Evolutionary conservation across 2,329 filamentous ascomycete species (phyloP).

Genomic region (Neoarthrinium moseri): DNA sequence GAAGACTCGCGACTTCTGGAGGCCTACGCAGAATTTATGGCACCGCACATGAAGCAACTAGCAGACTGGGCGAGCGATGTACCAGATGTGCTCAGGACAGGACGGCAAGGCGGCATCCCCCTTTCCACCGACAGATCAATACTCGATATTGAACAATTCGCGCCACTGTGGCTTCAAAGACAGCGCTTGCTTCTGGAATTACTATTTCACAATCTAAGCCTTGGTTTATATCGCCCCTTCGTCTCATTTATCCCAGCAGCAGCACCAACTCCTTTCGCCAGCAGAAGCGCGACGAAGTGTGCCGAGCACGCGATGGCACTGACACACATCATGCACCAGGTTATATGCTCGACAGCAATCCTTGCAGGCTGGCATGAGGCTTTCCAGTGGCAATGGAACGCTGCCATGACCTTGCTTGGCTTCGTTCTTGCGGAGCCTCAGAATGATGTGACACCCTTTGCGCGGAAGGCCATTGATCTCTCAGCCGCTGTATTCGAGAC

Average conservation of each 20-base stretch:
- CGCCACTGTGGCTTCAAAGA: constrained; percentile 9
- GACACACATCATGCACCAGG: constrained; percentile 14
- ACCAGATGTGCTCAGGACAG: constrained; percentile 4
- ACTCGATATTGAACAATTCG: constrained; percentile 10
- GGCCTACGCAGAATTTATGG: neutral
- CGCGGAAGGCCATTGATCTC: neutral
- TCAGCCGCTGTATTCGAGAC: neutral
- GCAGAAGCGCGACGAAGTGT: constrained; percentile 8
- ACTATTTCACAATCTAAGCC: constrained; percentile 15
- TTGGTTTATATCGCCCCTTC: constrained; percentile 14
- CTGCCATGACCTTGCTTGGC: constrained; percentile 16
- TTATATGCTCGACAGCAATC: constrained; percentile 7
- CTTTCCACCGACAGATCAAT: constrained; percentile 12
- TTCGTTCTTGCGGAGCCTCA: constrained; percentile 9
- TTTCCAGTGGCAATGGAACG: constrained; percentile 18
- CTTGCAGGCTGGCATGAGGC: constrained; percentile 13
- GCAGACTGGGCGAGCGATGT: constrained; percentile 13
- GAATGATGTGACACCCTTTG: neutral
- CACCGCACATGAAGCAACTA: constrained; percentile 10
- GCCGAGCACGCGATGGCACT: constrained; percentile 15
- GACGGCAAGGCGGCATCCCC: constrained; percentile 10
- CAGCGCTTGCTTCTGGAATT: constrained; percentile 18
- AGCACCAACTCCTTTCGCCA: constrained; percentile 10
- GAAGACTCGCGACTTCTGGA: neutral
- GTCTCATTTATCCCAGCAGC: constrained; percentile 11